These are phyloP conservation scores for Gentiana straminea DNA, from an alignment of 257 asterid genomes.

Conservation along the genomic window DNA sequence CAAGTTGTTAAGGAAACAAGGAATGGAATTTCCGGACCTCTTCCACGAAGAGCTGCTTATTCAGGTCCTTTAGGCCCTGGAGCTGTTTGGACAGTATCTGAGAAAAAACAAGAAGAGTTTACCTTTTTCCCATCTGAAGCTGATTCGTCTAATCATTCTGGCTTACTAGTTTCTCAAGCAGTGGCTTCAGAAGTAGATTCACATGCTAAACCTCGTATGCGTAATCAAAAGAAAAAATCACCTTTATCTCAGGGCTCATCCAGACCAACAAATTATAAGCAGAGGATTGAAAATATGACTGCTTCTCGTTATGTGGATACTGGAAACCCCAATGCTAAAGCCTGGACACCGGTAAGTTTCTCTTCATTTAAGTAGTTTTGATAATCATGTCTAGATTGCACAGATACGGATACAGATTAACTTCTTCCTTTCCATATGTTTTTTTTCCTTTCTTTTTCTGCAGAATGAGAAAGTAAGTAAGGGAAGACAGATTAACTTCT, in stretches of 20 bases:
- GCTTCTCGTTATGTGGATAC: conserved; percentile 32
- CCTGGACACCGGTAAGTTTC: conserved; percentile 36
- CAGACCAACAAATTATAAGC: conserved; percentile 30
- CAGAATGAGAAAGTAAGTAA: conserved; percentile 28
- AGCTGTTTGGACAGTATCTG: conserved; percentile 31
- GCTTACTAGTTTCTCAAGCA: conserved; percentile 40
- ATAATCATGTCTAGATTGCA: too few species aligned
- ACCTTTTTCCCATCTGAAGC: conserved; percentile 22
- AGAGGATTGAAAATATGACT: conserved; percentile 18
- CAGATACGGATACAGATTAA: too few species aligned
- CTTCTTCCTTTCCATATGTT: background rate
- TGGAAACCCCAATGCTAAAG: conserved; percentile 32
- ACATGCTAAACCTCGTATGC: conserved; percentile 17
- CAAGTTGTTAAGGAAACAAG: conserved; percentile 23
- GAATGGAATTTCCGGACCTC: conserved; percentile 25
- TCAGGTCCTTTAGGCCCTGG: conserved; percentile 70
- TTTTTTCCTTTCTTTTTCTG: conserved; percentile 5
- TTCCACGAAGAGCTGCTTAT: conserved; percentile 27
- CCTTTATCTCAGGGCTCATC: conserved; percentile 31
- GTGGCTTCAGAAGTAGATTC: conserved; percentile 29
- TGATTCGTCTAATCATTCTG: conserved; percentile 33
- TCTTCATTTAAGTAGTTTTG: too few species aligned
- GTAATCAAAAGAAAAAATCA: conserved; percentile 26
- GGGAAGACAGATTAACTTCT: conserved; percentile 47
- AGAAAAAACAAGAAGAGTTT: conserved; percentile 29